Evolutionary conservation across 495 filamentous ascomycete species (phyloP), one percentile per base, ranked within the genome.

Genomic region (Trichoderma gamsii): DNA sequence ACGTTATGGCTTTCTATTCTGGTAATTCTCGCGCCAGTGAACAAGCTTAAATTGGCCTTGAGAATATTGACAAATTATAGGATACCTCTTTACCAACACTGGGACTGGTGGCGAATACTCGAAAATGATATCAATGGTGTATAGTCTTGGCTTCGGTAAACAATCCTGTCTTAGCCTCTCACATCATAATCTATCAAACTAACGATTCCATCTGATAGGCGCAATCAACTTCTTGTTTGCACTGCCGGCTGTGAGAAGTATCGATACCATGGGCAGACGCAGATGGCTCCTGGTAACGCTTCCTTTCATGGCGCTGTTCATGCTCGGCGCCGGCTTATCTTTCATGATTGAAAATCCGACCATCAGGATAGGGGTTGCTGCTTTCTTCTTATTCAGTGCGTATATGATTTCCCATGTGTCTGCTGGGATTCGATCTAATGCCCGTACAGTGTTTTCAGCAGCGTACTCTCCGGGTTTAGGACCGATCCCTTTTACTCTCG

Each of bases 281-380:
- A 91, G 90, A 70, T 85, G 92, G 46, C 81, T 92, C 0, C 83
- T 92, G 13, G 79, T 81, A 0, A 92, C 90, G 2, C 88, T 92
- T 73, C 90, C 90, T 43, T 65, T 65, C 63, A 65, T 65, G 63
- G 63, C 63, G 12, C n/a, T 65, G 15, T 65, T 65, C 11, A 75
- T 90, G 6, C 89, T 92, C 87, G 73, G 81, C 1, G 69, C 90
- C 6, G 82, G 81, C 70, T 81, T 92, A 70, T n/a, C 72, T 27
- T 70, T 65, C 21, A 29, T 69, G 11, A 71, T 73, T 12, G 41
- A 15, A 12, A 32, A 67, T 0, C 8, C 25, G 12, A 59, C 18
- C 2, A 56, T 66, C 2, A 69, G 66, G 21, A 69, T 41, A 13
- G 71, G 59, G 5, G 32, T 71, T 21, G 70, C 75, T 64, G 69